These are phyloP conservation scores for Solanum sparsipilum DNA, from an alignment of 257 asterid genomes.

Conservation along the genomic window DNA sequence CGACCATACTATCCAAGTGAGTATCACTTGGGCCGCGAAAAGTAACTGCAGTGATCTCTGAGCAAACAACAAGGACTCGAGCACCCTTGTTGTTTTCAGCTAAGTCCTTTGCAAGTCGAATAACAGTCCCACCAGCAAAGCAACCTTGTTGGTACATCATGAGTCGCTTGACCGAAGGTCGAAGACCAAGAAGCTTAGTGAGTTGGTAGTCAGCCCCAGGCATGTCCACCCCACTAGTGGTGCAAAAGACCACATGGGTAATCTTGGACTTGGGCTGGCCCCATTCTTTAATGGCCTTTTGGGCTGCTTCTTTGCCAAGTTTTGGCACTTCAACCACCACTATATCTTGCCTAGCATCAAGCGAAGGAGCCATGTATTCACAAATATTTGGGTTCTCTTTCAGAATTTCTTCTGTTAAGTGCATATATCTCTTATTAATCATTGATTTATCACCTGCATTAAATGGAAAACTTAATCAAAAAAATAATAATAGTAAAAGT, in stretches of 20 bases:
- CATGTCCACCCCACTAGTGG: conserved; percentile 83
- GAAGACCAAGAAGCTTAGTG: conserved; percentile 68
- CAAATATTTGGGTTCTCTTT: conserved; percentile 46
- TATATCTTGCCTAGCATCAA: conserved; percentile 61
- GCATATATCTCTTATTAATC: conserved; percentile 55
- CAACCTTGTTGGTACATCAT: conserved; percentile 86
- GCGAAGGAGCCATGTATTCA: conserved; percentile 58
- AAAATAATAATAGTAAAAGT: background rate
- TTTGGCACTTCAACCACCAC: conserved; percentile 71
- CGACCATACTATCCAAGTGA: conserved; percentile 49
- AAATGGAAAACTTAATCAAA: background rate
- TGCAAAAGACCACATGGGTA: conserved; percentile 65
- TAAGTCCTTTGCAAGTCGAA: conserved; percentile 61
- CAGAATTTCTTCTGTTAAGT: conserved; percentile 48
- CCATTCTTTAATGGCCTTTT: conserved; percentile 76
- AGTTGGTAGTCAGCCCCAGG: conserved; percentile 82
- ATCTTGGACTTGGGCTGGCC: conserved; percentile 78
- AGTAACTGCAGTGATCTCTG: conserved; percentile 45
- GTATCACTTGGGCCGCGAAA: conserved; percentile 61
- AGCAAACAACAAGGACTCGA: conserved; percentile 52
- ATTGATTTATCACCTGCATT: conserved; percentile 58
- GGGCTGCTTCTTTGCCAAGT: conserved; percentile 78
- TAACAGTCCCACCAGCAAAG: conserved; percentile 59
- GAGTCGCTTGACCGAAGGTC: conserved; percentile 49
- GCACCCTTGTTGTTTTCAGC: conserved; percentile 72